phyloP scores from a whole-genome alignment of 83 land plant species.

The Thuja plicata region DNA sequence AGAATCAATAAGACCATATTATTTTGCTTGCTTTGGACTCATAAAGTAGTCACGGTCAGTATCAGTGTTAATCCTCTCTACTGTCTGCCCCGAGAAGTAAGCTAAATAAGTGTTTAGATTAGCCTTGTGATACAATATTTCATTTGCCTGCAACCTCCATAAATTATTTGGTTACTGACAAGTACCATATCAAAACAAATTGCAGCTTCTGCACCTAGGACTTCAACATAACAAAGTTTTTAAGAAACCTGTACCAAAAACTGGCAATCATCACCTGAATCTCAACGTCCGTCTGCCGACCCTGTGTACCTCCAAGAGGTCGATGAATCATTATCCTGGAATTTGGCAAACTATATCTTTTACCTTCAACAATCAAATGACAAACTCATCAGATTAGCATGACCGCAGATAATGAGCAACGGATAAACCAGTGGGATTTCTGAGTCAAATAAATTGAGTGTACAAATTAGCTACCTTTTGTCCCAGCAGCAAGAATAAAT shows the following conservation, averaged over 20 bases:
- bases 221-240: background rate
- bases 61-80: slow-evolving; percentile 82
- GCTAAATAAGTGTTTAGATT: slow-evolving; percentile 81
- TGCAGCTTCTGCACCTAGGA: background rate
- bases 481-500: slow-evolving; percentile 89
- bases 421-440: background rate
- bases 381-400: slow-evolving; percentile 5
- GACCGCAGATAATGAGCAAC: background rate
- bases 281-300: slow-evolving; percentile 86
- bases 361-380: slow-evolving; percentile 47
- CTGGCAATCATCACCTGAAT: slow-evolving; percentile 64
- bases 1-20: slow-evolving; percentile 93
- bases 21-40: slow-evolving; percentile 95
- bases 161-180: background rate
- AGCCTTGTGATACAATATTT: slow-evolving; percentile 95
- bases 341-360: slow-evolving; percentile 89
- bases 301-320: slow-evolving; percentile 97
- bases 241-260: background rate
- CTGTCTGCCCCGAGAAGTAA: slow-evolving; percentile 86
- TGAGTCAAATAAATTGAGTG: background rate
- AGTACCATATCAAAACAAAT: background rate
- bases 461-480: slow-evolving; percentile 69
- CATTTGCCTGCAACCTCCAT: slow-evolving; percentile 69
- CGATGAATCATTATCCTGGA: slow-evolving; percentile 99
- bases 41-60: slow-evolving; percentile 96